phyloP scores from a whole-genome alignment of 768 basidiomycete species.

The Cystobasidium tubakii region DNA sequence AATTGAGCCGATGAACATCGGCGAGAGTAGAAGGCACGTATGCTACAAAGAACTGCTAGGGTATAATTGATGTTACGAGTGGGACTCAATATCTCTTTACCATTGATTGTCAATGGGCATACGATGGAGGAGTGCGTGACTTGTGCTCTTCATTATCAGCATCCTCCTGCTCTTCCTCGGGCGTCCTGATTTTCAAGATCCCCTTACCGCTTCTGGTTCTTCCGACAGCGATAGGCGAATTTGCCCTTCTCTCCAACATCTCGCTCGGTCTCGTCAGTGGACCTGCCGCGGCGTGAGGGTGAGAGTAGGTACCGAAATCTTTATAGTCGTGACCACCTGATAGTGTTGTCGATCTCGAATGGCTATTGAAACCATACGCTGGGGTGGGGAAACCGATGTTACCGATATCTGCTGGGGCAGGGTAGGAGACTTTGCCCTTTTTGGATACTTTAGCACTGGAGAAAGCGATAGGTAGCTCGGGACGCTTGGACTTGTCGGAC shows the following conservation, averaged over 20 bases:
- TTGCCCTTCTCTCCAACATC: slow-evolving; percentile 30
- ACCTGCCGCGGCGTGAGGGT: neutral
- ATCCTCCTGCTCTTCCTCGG: slow-evolving; percentile 23
- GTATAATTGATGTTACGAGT: neutral
- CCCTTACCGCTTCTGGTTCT: slow-evolving; percentile 18
- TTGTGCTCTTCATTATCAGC: neutral
- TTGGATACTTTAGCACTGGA: neutral
- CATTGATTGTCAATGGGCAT: slow-evolving; percentile 9
- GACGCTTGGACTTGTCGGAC: slow-evolving; percentile 16
- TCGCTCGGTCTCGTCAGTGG: slow-evolving; percentile 10
- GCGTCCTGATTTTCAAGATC: slow-evolving; percentile 12
- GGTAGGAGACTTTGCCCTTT: slow-evolving; percentile 34
- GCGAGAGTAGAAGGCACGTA: no score
- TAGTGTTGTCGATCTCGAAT: neutral
- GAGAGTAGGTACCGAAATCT: neutral
- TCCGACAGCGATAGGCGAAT: neutral
- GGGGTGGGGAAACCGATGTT: slow-evolving; percentile 29
- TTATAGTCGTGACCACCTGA: neutral
- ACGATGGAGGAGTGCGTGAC: slow-evolving; percentile 10
- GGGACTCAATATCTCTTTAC: no score
- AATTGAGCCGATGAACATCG: no score
- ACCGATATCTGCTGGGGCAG: slow-evolving; percentile 20
- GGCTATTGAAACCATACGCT: slow-evolving; percentile 7
- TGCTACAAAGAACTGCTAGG: neutral
- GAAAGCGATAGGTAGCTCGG: slow-evolving; percentile 2